Evolutionary conservation across 2,329 filamentous ascomycete genomes (phyloP), one percentile per base, ranked within the genome.

Genomic region (Colletotrichum endophyticum): DNA sequence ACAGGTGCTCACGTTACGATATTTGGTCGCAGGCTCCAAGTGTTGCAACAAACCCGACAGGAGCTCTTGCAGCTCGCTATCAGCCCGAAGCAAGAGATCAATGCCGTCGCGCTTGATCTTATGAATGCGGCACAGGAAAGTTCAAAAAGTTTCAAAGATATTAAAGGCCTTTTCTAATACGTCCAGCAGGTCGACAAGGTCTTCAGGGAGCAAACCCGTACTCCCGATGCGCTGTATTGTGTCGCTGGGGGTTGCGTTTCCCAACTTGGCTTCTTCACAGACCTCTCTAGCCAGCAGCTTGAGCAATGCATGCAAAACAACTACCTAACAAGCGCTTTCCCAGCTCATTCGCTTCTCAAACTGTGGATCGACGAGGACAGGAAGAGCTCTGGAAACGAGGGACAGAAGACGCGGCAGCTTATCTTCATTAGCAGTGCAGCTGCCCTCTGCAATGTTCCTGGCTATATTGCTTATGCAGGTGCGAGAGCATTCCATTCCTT

Each of bases 221-320:
- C 78, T 13, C 70, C 81, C 30, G 80, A 82, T 66, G 72, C 78
- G 11, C 71, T 82, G 32, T 82, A 81, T 56, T 82, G 80, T 68
- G 77, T 78, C 8, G 81, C 81, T n/a, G 81, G 81, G 5, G 81
- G 81, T 3, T 80, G 72, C 39, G 73, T 76, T 36, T 70, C 78
- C 12, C 78, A 80, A 28, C 76, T 76, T n/a, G 79, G 81, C n/a
- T 82, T 79, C 49, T 63, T 82, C 22, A 75, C 76, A 6, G 80
- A 82, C 36, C 75, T 82, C 8, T 66, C 75, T 12, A 39, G 79
- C 2, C 44, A 72, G n/a, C 30, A 78, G 9, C 49, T 82, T n/a
- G 79, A 81, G n/a, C 70, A 70, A 22, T 82, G 81, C 73, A 81
- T 82, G 80, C 77, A 77, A 22, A 81, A 81, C 64, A 82, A 81